Percentiles rank a stretch among this genome's conserved stretches.
Conservation (phyloP, 1,284 basidiomycete species). For the Caloboletus inedulis region DNA sequence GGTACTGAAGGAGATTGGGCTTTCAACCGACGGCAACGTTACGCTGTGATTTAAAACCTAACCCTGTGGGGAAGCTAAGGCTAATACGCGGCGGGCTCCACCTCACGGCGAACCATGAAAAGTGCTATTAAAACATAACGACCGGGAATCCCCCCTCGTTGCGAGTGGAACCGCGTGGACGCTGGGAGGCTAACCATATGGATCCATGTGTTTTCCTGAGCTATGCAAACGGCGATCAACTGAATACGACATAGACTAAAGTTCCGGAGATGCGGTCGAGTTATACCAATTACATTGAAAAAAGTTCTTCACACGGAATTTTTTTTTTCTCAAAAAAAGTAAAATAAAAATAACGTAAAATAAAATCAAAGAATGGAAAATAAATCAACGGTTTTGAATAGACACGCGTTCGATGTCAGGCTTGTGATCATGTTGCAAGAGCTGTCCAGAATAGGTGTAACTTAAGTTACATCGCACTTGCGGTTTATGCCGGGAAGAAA, state of each 20-base stretch:
- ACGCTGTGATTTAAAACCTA: conserved; percentile 14
- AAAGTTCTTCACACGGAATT: conserved; percentile 20
- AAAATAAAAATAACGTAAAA: conserved; percentile 15
- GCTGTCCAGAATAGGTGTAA: conserved; percentile 12
- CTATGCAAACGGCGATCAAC: conserved; percentile 36
- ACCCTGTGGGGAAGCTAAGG: conserved; percentile 19
- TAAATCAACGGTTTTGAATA: conserved; percentile 7
- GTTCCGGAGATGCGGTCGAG: conserved; percentile 27
- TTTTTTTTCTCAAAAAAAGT: no score
- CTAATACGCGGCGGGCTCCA: conserved; percentile 1
- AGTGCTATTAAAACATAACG: conserved; percentile 8
- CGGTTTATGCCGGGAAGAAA: conserved; percentile 14
- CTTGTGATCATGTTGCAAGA: conserved; percentile 11
- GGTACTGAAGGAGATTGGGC: conserved; percentile 18
- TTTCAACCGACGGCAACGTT: conserved; percentile 17
- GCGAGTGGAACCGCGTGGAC: conserved; percentile 31
- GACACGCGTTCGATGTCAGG: conserved; percentile 12
- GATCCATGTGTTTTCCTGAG: conserved; percentile 31
- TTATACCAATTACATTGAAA: conserved; percentile 14
- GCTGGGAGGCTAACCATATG: conserved; percentile 30
- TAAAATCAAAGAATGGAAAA: conserved; percentile 20
- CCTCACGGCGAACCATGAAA: conserved; percentile 12
- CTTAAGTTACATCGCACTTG: conserved; percentile 2
- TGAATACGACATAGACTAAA: conserved; percentile 32
- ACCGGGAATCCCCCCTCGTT: conserved; percentile 15